Percentiles rank a stretch among this genome's conserved stretches.
Conservation (phyloP, 331 rosid genomes). For the Pyrus hybrid region DNA sequence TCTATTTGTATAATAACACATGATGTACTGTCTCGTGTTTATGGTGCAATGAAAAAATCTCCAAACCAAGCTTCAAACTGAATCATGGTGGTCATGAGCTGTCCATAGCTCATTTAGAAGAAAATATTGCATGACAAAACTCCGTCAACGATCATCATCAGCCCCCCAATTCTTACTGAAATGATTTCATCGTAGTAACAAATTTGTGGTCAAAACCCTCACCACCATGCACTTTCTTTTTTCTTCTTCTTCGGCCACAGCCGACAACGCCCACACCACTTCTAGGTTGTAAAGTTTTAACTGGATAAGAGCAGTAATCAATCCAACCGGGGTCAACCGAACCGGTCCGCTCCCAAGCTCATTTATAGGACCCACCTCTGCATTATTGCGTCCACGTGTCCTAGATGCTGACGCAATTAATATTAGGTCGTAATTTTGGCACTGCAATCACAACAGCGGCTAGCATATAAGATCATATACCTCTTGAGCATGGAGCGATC, state of each 20-base stretch:
- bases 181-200: neutral
- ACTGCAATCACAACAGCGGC: neutral
- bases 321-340: conserved; percentile 4
- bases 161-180: neutral
- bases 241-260: neutral
- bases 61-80: neutral
- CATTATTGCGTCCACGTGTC: conserved; percentile 67
- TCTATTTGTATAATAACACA: too few relatives aligned
- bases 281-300: neutral
- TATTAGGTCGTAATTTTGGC: neutral
- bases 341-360: conserved; percentile 8
- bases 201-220: neutral
- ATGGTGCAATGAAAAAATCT: too few relatives aligned
- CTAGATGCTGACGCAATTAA: conserved; percentile 34
- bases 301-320: neutral
- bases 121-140: too few relatives aligned
- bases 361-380: conserved; percentile 7
- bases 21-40: rapidly evolving
- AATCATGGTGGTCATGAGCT: neutral
- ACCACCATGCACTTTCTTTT: neutral
- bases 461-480: neutral
- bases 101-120: too few relatives aligned
- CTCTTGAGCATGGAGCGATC: neutral
- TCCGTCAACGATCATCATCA: neutral
- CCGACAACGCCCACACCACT: neutral